These are phyloP conservation scores for Emmonsiellopsis sp. DNA, from an alignment of 2,329 filamentous ascomycete genomes.

Conservation along the genomic window DNA sequence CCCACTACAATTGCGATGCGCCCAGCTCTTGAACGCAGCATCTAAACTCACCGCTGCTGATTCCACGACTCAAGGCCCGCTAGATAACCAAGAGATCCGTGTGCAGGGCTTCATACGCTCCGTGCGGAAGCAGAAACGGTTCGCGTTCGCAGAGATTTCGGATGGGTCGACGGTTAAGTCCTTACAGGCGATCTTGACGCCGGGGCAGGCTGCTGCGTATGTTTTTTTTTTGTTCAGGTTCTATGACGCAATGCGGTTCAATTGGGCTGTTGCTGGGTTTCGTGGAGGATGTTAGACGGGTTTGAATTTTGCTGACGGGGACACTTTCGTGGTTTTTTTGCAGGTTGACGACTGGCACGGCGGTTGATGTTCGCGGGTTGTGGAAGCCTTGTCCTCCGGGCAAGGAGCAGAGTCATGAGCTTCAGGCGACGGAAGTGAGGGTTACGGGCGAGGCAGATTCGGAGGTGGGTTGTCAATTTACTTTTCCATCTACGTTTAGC, in stretches of 20 bases:
- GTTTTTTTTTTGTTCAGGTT: slow-evolving; percentile 17
- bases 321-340: slow-evolving; percentile 13
- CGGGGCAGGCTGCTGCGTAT: slow-evolving; percentile 63
- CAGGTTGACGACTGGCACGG: slow-evolving; percentile 73
- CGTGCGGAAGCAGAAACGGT: slow-evolving; percentile 73
- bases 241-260: not conserved
- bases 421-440: slow-evolving; percentile 61
- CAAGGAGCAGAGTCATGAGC: slow-evolving; percentile 64
- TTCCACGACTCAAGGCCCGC: slow-evolving; percentile 12
- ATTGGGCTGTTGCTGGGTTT: not conserved
- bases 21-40: slow-evolving; percentile 27
- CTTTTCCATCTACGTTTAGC: not conserved
- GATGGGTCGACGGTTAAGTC: slow-evolving; percentile 76
- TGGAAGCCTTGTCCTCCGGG: slow-evolving; percentile 64
- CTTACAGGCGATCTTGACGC: slow-evolving; percentile 71
- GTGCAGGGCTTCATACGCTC: slow-evolving; percentile 76
- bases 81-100: slow-evolving; percentile 37
- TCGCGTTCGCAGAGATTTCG: slow-evolving; percentile 73
- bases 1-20: slow-evolving; percentile 24
- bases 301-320: not conserved
- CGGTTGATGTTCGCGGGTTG: slow-evolving; percentile 65
- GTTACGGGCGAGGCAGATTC: slow-evolving; percentile 71
- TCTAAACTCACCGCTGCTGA: slow-evolving; percentile 12
- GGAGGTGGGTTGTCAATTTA: slow-evolving; percentile 48
- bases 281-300: not conserved